Evolutionary conservation across 768 basidiomycete genomes (phyloP).

Genomic region (Trametes cinnabarina): DNA sequence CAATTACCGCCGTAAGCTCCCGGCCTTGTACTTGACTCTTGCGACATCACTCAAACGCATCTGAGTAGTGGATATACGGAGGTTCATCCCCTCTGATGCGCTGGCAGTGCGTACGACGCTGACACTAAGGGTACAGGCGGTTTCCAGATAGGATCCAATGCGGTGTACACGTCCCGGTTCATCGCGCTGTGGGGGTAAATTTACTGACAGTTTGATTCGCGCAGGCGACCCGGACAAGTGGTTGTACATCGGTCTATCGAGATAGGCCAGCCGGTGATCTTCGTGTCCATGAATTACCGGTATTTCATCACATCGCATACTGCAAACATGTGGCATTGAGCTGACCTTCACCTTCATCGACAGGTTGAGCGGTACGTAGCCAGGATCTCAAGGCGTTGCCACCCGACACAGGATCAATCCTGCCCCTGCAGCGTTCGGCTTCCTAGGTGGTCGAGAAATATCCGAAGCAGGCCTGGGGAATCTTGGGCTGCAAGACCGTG

Average conservation of each 20-base stretch:
- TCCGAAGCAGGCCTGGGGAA: constrained; percentile 41
- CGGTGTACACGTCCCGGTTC: no score
- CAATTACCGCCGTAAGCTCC: constrained; percentile 50
- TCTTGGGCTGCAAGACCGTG: constrained; percentile 51
- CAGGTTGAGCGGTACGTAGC: not conserved
- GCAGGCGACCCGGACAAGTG: constrained; percentile 13
- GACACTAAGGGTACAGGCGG: not conserved
- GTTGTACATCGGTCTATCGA: constrained; percentile 38
- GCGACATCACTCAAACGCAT: not conserved
- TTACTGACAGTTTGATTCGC: not conserved
- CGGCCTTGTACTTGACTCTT: not conserved
- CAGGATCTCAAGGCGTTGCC: not conserved
- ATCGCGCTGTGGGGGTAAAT: no score
- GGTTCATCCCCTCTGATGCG: no score
- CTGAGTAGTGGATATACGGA: constrained; percentile 49
- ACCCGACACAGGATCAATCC: not conserved
- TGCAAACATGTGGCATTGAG: no score
- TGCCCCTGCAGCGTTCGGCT: constrained; percentile 36
- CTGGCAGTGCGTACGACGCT: not conserved
- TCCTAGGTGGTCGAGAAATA: constrained; percentile 41
- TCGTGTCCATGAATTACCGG: constrained; percentile 57
- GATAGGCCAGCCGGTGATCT: constrained; percentile 45
- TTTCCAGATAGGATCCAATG: constrained; percentile 8
- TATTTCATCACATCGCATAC: constrained; percentile 8
- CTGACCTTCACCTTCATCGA: not conserved